Conservation (phyloP, 768 basidiomycete species). For the Tricholoma bakamatsutake region DNA sequence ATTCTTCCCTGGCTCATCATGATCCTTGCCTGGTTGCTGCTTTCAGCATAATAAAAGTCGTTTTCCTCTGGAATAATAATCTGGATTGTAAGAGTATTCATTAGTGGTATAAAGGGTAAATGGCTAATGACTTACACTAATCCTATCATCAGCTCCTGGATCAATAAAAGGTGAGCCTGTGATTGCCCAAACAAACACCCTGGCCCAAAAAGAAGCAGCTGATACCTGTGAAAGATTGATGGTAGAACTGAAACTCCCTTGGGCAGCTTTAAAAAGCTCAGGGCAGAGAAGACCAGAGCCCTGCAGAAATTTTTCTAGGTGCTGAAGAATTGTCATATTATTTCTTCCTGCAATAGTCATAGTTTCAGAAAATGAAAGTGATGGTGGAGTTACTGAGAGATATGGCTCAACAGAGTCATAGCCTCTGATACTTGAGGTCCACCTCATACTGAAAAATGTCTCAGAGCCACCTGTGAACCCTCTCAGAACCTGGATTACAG, state of each 20-base stretch:
- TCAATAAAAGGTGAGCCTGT: neutral
- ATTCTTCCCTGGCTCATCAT: neutral
- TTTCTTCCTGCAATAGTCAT: neutral
- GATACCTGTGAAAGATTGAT: neutral
- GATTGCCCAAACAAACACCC: neutral
- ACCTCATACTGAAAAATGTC: slow-evolving; percentile 1
- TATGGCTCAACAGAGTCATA: neutral
- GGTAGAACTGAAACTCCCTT: no score
- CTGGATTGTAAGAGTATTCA: neutral
- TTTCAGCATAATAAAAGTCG: neutral
- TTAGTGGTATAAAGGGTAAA: neutral
- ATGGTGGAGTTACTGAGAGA: neutral
- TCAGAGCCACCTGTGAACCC: slow-evolving; percentile 1
- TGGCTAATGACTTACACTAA: neutral
- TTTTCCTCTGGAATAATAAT: neutral
- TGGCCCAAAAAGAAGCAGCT: neutral
- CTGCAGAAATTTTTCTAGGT: neutral
- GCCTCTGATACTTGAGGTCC: slow-evolving; percentile 1
- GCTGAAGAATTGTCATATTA: no score
- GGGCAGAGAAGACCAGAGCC: no score
- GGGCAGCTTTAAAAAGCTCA: no score
- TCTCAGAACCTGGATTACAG: neutral
- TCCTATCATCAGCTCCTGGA: neutral
- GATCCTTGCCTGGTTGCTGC: neutral
- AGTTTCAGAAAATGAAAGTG: neutral